phyloP scores from a whole-genome alignment of 2,329 filamentous ascomycete species.

The Talaromyces sp. region DNA sequence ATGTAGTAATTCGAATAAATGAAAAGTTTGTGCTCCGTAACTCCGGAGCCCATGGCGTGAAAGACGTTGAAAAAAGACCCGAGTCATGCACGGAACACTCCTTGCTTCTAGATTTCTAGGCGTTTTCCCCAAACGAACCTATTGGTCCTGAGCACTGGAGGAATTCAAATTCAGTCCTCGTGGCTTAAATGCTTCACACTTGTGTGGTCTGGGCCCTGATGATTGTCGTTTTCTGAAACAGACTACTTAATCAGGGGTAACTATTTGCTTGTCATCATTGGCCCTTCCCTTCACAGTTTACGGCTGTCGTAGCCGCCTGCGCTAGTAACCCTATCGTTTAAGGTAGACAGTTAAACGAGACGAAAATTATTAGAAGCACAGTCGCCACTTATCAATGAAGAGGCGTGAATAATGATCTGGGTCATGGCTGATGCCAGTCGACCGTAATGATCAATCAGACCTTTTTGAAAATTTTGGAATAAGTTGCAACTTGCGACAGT shows the following conservation, averaged over 20 bases:
- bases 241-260: neutral
- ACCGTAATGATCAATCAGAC: neutral
- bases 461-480: neutral
- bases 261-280: neutral
- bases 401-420: neutral
- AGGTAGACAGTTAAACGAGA: neutral
- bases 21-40: neutral
- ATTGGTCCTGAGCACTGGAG: neutral
- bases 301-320: neutral
- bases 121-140: neutral
- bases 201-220: neutral
- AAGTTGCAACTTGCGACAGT: neutral
- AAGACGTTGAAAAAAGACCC: neutral
- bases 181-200: neutral
- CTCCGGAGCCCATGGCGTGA: neutral
- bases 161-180: neutral
- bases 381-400: neutral
- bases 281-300: neutral
- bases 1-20: neutral
- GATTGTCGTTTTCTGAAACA: neutral
- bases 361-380: neutral
- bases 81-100: neutral
- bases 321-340: neutral
- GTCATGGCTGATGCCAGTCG: neutral
- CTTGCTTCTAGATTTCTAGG: neutral